Base-by-base conservation (phyloP, 768 basidiomycete species). In the Auricularia sp. region DNA sequence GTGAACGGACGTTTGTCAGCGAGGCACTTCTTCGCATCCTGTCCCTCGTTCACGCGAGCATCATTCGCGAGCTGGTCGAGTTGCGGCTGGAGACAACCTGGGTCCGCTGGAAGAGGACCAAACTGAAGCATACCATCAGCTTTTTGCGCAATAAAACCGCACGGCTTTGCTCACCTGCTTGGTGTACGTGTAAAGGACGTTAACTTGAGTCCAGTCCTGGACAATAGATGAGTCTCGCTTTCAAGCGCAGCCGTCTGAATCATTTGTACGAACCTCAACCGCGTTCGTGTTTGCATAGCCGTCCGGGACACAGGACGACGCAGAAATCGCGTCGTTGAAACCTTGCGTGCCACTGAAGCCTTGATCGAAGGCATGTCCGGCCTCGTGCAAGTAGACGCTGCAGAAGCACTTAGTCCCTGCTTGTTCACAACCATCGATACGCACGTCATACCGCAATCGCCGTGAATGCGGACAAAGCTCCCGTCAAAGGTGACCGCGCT, bases 1-100 rank as follows among this genome's bases (percentile, higher is more conserved):
- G 56, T 59, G 56, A 59, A 59, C 29, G 56, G 56, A 33, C 56
- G 56, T 29, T 59, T 59, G 56, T 59, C 56, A 59, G 56, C 23
- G 34, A 59, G 56, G 18, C 56, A 59, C 11, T 14, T 59, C 56
- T 59, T 59, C 11, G 56, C 23, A 29, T 59, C 56, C 34, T 59
- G 56, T 4, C 16, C 56, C 56, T 59, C 29, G 34, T 59, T 59
- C 16, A 59, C 23, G 56, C 56, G 56, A 14, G 14, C 23, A 29
- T 59, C 56, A 23, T 59, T 59, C 10, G 56, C 56, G 29, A 59
- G 56, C 29, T 29, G 29, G 56, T 59, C 34, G 18, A 59, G 34
- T 33, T 59, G 56, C 1, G 23, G 23, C 56, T 59, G 56, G 23
- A 59, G 23, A 33, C 56, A 59, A 35, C 7, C 6, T 5, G 34